phyloP scores from a whole-genome alignment of 2,329 filamentous ascomycete species.

The Arthrobotrys sinensis region DNA sequence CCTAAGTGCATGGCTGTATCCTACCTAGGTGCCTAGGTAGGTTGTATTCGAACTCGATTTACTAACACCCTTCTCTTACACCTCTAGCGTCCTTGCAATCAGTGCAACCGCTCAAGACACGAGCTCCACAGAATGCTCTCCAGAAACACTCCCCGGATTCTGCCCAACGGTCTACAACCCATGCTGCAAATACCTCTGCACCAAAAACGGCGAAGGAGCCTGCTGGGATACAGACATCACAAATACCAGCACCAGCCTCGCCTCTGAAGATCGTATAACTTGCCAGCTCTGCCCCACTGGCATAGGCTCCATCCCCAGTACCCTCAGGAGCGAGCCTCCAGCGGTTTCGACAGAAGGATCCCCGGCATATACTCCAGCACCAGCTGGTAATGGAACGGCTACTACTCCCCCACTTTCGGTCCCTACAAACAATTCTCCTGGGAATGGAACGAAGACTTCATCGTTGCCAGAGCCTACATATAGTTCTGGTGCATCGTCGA shows the following conservation, averaged over 20 bases:
- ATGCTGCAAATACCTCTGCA: conserved; percentile 4
- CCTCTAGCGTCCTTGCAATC: not conserved
- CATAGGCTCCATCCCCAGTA: not conserved
- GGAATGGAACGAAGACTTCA: not conserved
- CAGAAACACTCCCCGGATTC: not conserved
- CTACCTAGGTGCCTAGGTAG: no score
- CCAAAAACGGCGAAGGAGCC: not conserved
- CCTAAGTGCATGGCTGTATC: not conserved
- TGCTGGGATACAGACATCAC: not conserved
- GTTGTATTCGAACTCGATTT: not conserved
- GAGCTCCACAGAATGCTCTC: not conserved
- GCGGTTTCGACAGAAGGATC: not conserved
- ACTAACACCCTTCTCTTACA: not conserved
- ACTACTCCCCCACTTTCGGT: not conserved
- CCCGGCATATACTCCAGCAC: not conserved
- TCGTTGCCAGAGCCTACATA: not conserved
- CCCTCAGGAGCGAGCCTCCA: not conserved
- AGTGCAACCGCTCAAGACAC: not conserved
- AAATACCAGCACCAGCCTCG: not conserved
- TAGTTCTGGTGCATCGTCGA: not conserved
- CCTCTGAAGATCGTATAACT: not conserved
- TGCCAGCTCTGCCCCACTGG: not conserved
- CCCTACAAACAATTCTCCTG: not conserved
- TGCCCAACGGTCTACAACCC: conserved; percentile 6
- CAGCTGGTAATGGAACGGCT: not conserved